These are phyloP conservation scores for Xerocomus amazonicus DNA, from an alignment of 1,284 basidiomycete species.

Conservation along the genomic window DNA sequence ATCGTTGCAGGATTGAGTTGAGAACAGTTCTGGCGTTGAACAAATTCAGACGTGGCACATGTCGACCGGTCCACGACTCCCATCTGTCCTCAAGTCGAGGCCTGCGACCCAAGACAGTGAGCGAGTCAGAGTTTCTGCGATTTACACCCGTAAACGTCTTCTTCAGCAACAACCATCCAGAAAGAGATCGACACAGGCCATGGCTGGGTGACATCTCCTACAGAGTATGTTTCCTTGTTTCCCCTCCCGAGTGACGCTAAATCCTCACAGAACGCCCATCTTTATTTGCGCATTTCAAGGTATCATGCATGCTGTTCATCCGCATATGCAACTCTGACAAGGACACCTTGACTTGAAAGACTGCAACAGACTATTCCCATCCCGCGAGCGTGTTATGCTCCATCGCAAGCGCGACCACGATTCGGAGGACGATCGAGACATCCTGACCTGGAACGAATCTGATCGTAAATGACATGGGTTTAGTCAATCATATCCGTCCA, in stretches of 20 bases:
- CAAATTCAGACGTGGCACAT: constrained; percentile 1
- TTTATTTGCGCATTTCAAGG: constrained; percentile 32
- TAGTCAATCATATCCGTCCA: too few relatives aligned
- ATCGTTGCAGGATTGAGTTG: neutral
- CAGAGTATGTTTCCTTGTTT: constrained; percentile 23
- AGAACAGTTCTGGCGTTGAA: neutral
- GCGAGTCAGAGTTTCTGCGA: constrained; percentile 6
- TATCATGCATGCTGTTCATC: constrained; percentile 1
- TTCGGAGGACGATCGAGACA: constrained; percentile 49
- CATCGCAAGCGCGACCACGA: constrained; percentile 74
- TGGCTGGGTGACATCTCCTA: constrained; percentile 29
- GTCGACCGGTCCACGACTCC: constrained; percentile 37
- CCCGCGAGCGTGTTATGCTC: constrained; percentile 60
- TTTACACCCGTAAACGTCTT: neutral
- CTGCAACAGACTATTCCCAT: constrained; percentile 70
- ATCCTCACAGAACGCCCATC: constrained; percentile 23
- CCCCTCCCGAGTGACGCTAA: constrained; percentile 3
- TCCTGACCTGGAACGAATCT: constrained; percentile 73
- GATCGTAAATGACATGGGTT: too few relatives aligned
- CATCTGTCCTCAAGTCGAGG: constrained; percentile 51
- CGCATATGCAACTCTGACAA: neutral
- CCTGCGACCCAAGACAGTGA: constrained; percentile 54
- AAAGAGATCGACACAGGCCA: constrained; percentile 26
- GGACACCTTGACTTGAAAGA: constrained; percentile 35
- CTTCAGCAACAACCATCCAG: constrained; percentile 18